A percentile compares a stretch with the other conserved stretches of the same genome.
Evolutionary conservation across 2,329 filamentous ascomycete genomes (phyloP).

Genomic region (Zalaria sp.): DNA sequence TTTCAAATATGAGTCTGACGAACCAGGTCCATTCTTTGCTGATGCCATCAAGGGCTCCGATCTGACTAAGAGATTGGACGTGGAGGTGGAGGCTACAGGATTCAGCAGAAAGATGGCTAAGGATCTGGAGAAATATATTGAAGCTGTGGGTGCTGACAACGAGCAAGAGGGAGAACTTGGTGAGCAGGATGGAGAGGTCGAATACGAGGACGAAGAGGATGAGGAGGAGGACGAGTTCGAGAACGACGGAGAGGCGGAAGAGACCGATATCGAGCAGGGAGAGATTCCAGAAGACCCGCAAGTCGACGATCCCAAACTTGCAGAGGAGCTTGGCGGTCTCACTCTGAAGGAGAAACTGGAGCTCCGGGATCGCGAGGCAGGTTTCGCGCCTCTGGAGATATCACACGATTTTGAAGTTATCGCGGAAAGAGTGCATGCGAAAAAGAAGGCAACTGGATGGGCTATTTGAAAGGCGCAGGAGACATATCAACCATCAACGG

Average conservation of each 20-base stretch:
- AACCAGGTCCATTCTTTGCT: slow-evolving; percentile 71
- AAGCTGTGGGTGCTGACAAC: slow-evolving; percentile 46
- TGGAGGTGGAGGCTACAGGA: slow-evolving; percentile 79
- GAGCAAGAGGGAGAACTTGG: slow-evolving; percentile 21
- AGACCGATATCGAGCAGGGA: slow-evolving; percentile 4
- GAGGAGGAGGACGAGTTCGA: slow-evolving; percentile 19
- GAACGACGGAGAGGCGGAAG: slow-evolving; percentile 6
- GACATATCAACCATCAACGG: no score
- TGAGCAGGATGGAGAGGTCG: slow-evolving; percentile 23
- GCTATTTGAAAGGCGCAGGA: slow-evolving; percentile 13
- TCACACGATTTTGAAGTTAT: slow-evolving; percentile 13
- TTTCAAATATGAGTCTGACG: slow-evolving; percentile 74
- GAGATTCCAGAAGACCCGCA: slow-evolving; percentile 5
- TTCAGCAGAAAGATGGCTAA: slow-evolving; percentile 97
- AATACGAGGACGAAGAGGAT: slow-evolving; percentile 23
- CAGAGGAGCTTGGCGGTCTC: slow-evolving; percentile 7
- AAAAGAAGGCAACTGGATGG: slow-evolving; percentile 23
- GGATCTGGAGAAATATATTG: slow-evolving; percentile 83
- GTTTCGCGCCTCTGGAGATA: slow-evolving; percentile 16
- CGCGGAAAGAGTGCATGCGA: slow-evolving; percentile 16
- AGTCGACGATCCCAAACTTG: slow-evolving; percentile 11
- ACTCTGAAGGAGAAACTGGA: background rate
- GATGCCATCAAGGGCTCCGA: slow-evolving; percentile 65
- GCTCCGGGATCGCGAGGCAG: slow-evolving; percentile 1
- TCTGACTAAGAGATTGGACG: slow-evolving; percentile 61